These are phyloP conservation scores for Colletotrichum limetticola DNA, from an alignment of 2,329 filamentous ascomycete species.

Conservation along the genomic window DNA sequence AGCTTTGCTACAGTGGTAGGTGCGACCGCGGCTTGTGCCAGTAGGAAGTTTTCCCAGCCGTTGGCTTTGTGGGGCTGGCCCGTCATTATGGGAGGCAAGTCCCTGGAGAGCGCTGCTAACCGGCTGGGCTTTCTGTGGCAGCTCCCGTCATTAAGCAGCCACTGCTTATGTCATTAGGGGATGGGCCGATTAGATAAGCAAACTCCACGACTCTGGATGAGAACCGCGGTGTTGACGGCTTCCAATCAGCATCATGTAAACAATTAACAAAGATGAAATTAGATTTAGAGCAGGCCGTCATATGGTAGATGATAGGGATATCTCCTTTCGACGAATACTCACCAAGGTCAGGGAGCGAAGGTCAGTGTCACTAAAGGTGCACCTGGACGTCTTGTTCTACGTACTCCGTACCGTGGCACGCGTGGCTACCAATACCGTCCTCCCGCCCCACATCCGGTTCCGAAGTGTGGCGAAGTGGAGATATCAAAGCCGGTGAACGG, in stretches of 20 bases:
- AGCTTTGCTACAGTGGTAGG: constrained; percentile 19
- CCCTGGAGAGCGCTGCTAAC: neutral
- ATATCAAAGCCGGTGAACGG: neutral
- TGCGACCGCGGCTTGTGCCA: constrained; percentile 25
- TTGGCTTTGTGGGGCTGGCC: constrained; percentile 13
- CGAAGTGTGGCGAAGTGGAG: neutral
- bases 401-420: no score
- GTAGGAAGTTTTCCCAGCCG: constrained; percentile 20
- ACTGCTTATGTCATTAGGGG: neutral
- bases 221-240: neutral
- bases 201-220: neutral
- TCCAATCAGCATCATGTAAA: neutral
- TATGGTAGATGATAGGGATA: no score
- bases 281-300: no score
- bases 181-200: neutral
- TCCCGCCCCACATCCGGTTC: neutral
- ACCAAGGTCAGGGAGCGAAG: no score
- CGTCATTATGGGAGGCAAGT: constrained; percentile 4
- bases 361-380: no score
- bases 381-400: no score
- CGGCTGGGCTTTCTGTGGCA: no score
- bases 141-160: no score
- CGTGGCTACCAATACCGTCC: no score
- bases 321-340: no score
- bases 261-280: no score